Conservation (phyloP, 2,329 filamentous ascomycete genomes). For the Graphilbum sp. region DNA sequence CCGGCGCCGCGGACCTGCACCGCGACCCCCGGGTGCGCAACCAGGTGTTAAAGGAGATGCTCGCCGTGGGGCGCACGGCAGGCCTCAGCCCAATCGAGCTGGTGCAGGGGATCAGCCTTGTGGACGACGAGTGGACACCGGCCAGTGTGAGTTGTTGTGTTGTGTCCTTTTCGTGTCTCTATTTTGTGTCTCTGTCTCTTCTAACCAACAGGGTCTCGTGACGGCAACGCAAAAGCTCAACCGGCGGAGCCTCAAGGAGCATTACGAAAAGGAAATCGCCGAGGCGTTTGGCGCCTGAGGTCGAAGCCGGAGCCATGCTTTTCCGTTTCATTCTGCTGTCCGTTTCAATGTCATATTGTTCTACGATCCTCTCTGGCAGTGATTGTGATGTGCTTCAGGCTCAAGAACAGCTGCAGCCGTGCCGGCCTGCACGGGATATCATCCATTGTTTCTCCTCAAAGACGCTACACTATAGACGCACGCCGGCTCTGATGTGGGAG, state of each 20-base stretch:
- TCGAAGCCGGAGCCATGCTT: no score
- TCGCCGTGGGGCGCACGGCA: slow-evolving; percentile 44
- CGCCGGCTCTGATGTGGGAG: no score
- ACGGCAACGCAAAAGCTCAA: slow-evolving; percentile 48
- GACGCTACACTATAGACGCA: no score
- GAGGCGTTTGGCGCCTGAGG: slow-evolving; percentile 1
- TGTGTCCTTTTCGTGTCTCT: background rate
- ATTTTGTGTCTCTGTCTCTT: slow-evolving; percentile 10
- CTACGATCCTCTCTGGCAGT: no score
- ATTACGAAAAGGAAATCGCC: slow-evolving; percentile 33
- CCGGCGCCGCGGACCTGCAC: slow-evolving; percentile 29
- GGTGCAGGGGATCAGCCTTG: slow-evolving; percentile 58
- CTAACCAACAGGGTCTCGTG: slow-evolving; percentile 30
- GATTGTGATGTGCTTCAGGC: no score
- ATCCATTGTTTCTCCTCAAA: no score
- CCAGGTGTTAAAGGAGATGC: slow-evolving; percentile 50
- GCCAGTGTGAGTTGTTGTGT: slow-evolving; percentile 49
- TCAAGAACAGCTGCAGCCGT: no score
- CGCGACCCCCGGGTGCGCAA: slow-evolving; percentile 46
- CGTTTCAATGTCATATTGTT: no score
- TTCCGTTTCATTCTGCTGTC: no score
- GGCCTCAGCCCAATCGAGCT: slow-evolving; percentile 58
- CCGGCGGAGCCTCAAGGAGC: slow-evolving; percentile 31
- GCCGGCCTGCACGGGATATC: no score
- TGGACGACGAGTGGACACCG: slow-evolving; percentile 79